Conservation (phyloP, 2,329 filamentous ascomycete genomes). For the Fusarium equiseti region DNA sequence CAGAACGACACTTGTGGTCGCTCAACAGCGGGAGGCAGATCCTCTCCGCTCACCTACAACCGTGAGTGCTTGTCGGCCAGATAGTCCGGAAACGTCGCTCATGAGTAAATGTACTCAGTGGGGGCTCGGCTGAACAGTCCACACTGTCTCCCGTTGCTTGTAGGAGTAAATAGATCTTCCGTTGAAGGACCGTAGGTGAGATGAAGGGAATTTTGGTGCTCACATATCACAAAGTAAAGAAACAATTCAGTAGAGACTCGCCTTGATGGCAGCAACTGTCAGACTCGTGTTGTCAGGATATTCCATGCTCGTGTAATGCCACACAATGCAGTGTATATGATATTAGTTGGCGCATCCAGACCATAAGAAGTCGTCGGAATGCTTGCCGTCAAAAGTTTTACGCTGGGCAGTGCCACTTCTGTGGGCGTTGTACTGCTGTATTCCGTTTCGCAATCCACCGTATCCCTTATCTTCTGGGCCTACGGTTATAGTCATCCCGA, state of each 20-base stretch:
- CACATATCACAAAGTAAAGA: conserved; percentile 23
- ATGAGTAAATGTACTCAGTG: conserved; percentile 13
- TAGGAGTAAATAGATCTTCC: conserved; percentile 12
- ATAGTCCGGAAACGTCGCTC: conserved; percentile 30
- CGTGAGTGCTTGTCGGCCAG: conserved; percentile 23
- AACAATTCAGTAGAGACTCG: conserved; percentile 5
- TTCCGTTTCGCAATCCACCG: conserved; percentile 26
- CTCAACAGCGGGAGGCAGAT: conserved; percentile 42
- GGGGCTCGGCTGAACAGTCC: conserved; percentile 8
- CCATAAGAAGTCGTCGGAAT: conserved; percentile 21
- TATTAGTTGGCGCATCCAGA: conserved; percentile 33
- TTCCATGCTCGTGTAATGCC: conserved; percentile 37
- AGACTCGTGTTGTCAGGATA: conserved; percentile 34
- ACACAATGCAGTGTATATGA: conserved; percentile 26
- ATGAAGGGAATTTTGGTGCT: conserved; percentile 14
- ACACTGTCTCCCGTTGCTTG: conserved; percentile 23
- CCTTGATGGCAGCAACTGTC: conserved; percentile 24
- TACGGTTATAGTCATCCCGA: conserved; percentile 40
- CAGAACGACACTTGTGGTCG: conserved; percentile 35
- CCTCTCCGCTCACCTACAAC: conserved; percentile 33
- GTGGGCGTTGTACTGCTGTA: conserved; percentile 31
- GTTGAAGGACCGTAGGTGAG: conserved; percentile 32
- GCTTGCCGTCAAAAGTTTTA: conserved; percentile 30
- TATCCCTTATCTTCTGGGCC: conserved; percentile 40
- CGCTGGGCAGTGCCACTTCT: conserved; percentile 19